Evolutionary conservation across 2,329 filamentous ascomycete genomes (phyloP).

Genomic region (Ophiostoma quercus): DNA sequence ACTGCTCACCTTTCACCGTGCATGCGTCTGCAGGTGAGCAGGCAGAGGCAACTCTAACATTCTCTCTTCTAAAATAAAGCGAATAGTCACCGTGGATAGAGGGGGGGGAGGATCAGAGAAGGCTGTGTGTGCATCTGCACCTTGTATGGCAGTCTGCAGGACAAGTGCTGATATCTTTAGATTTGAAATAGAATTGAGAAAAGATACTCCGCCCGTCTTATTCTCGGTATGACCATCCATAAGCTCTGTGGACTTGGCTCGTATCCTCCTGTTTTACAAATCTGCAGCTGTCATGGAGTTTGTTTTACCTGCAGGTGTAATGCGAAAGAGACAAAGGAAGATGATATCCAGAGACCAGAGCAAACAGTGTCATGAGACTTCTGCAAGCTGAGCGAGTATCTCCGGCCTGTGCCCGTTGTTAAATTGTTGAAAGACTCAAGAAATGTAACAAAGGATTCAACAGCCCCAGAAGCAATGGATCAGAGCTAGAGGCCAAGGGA

Average conservation of each 20-base stretch:
- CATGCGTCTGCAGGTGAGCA: not conserved
- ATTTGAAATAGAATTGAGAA: not conserved
- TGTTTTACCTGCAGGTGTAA: not conserved
- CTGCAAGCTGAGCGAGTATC: not conserved
- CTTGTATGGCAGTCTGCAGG: not conserved
- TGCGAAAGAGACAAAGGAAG: not conserved
- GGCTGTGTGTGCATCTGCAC: not conserved
- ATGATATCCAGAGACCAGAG: not conserved
- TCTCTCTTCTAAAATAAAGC: not conserved
- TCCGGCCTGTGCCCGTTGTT: not conserved
- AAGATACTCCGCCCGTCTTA: not conserved
- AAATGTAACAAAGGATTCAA: not conserved
- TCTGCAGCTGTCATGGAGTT: constrained; percentile 1
- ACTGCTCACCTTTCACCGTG: constrained; percentile 9
- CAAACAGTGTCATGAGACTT: not conserved
- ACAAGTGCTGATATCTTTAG: not conserved
- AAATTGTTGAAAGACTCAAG: not conserved
- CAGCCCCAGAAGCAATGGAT: not conserved
- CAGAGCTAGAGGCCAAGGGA: constrained; percentile 7
- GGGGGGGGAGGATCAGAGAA: not conserved
- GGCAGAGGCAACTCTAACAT: not conserved
- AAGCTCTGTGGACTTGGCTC: not conserved
- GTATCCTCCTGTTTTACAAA: not conserved
- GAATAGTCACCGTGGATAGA: not conserved
- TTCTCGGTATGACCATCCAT: not conserved